Percentiles rank a stretch among this genome's conserved stretches.
These are phyloP conservation scores for Castanopsis chinensis DNA, from an alignment of 306 rosid genomes.

Conservation along the genomic window DNA sequence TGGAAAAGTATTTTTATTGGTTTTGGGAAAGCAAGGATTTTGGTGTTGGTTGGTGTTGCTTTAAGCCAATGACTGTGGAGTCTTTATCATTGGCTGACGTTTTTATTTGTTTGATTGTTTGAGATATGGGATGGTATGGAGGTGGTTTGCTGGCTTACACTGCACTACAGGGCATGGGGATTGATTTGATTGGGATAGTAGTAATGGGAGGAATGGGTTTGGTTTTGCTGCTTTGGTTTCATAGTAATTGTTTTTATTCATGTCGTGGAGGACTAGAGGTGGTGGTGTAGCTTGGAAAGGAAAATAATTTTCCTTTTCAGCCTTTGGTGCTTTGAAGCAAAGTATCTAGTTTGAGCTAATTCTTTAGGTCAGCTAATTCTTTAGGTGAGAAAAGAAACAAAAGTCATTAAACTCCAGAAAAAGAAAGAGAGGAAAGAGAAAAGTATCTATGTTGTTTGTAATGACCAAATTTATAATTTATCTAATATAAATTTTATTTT, in stretches of 20 bases:
- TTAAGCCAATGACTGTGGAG: constrained; percentile 56
- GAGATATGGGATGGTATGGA: constrained; percentile 9
- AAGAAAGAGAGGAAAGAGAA: not conserved
- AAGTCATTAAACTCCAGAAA: not conserved
- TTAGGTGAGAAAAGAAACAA: not conserved
- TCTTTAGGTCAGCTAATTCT: constrained; percentile 1
- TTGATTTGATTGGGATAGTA: constrained; percentile 21
- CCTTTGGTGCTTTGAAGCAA: constrained; percentile 58
- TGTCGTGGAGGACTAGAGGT: constrained; percentile 8
- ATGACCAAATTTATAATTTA: too few relatives aligned
- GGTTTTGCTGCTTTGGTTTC: constrained; percentile 13
- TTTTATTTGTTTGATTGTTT: not conserved
- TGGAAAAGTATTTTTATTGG: constrained; percentile 14
- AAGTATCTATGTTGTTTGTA: not conserved
- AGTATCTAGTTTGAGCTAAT: constrained; percentile 37
- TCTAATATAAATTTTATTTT: too few relatives aligned
- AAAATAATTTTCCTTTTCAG: constrained; percentile 24
- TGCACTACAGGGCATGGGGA: constrained; percentile 41
- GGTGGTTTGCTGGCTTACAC: constrained; percentile 39
- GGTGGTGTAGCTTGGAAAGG: constrained; percentile 21
- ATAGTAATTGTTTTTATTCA: constrained; percentile 24
- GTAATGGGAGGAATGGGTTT: not conserved
- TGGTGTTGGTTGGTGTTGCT: constrained; percentile 43
- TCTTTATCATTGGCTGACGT: constrained; percentile 7
- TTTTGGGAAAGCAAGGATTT: constrained; percentile 59